Base-by-base conservation (phyloP, 140 eudicot species). In the Anethum foeniculum region DNA sequence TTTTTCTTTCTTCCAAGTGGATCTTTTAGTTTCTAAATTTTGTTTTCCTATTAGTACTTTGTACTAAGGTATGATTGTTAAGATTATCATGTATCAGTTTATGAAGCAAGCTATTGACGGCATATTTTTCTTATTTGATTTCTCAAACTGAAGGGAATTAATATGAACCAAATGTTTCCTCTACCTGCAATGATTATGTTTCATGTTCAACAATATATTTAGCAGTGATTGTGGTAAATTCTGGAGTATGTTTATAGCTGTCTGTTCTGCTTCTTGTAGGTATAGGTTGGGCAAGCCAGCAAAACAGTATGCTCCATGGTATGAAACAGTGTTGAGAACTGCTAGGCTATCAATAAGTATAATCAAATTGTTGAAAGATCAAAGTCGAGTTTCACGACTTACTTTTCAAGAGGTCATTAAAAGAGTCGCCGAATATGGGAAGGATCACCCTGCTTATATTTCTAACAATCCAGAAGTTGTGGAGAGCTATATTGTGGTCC, bases 281-380 rank as follows among this genome's bases (percentile, higher is more conserved):
- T 95, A 95, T 86, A 90, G 97, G 82, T 89, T 95, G 52, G 99
- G 99, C 58, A 93, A 88, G 82, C 99, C 99, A 1, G 88, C 97
- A 78, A 93, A 95, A 81, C 97, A 95, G 67, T 95, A 95, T 71
- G 91, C 91, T 54, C 92, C 99, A 4, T 95, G 99, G 99, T 95
- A 95, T 79, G 92, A 89, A 79, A 90, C 92, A 77, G 97, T 95
- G 78, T 80, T 93, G 27, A 95, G 89, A 82, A 95, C 97, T 44
- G 98, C 97, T 39, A 86, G 89, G 85, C 90, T 95, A 82, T 97
- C 93, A 28, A 86, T 91, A 27, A 84, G 89, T 38, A 91, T 89
- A n/a, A 92, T 95, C 82, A 90, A 91, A 47, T 81, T 95, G 85
- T 87, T 95, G 77, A 95, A 95, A 88, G 96, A 92, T 84, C 97